phyloP scores from a whole-genome alignment of 805 yeast genomes.

The Candida sithepensis region DNA sequence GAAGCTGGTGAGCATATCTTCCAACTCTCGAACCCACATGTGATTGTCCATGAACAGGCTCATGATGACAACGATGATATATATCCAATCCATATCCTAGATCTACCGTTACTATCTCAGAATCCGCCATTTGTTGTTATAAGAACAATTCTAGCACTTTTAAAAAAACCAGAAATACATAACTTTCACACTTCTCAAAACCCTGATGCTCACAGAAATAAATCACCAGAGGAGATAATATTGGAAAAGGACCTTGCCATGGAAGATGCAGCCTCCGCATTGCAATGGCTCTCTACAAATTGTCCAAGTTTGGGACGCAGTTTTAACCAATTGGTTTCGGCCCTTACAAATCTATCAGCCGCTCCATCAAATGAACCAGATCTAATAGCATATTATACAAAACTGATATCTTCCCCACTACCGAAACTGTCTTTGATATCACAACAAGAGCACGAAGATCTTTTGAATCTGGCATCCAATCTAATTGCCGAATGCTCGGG shows the following conservation, averaged over 20 bases:
- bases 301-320: conserved; percentile 33
- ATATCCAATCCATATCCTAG: conserved; percentile 48
- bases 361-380: conserved; percentile 21
- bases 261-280: conserved; percentile 24
- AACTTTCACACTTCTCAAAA: conserved; percentile 38
- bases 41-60: not conserved
- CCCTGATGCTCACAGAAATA: conserved; percentile 7
- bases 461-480: conserved; percentile 55
- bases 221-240: conserved; percentile 21
- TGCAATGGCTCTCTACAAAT: conserved; percentile 42
- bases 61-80: conserved; percentile 18
- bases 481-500: conserved; percentile 83
- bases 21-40: not conserved
- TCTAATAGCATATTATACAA: conserved; percentile 46
- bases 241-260: conserved; percentile 31
- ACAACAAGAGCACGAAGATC: conserved; percentile 22
- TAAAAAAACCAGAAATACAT: conserved; percentile 46
- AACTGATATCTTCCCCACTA: conserved; percentile 40
- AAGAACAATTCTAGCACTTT: conserved; percentile 40
- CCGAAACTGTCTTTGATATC: not conserved
- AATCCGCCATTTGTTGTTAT: conserved; percentile 48
- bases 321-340: conserved; percentile 5
- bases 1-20: not conserved
- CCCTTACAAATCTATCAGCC: conserved; percentile 4
- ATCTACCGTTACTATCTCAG: conserved; percentile 49